Percentiles rank a stretch among this genome's conserved stretches.
These are phyloP conservation scores for Microdochium nivale DNA, from an alignment of 2,329 filamentous ascomycete species.

Conservation along the genomic window DNA sequence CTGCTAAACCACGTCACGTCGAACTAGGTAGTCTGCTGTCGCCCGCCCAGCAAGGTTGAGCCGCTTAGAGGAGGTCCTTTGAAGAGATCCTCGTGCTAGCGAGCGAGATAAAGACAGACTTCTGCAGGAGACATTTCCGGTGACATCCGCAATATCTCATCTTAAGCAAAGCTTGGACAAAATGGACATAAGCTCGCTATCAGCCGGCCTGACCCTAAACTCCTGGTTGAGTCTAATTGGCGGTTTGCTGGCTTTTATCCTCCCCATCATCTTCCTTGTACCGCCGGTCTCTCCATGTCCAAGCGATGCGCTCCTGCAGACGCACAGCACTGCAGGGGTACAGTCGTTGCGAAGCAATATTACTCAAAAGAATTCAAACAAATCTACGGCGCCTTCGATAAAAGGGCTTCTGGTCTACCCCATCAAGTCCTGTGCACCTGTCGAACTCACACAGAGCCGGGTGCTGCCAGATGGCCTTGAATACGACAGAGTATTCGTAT, in stretches of 20 bases:
- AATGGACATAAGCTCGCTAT: not conserved
- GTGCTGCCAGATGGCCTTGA: conserved; percentile 63
- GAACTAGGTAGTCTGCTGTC: not conserved
- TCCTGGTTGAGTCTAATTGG: conserved; percentile 11
- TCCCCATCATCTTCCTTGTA: conserved; percentile 45
- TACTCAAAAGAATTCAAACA: conserved; percentile 9
- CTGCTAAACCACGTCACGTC: no score
- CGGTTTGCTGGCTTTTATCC: conserved; percentile 34
- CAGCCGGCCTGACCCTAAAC: not conserved
- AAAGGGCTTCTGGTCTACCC: conserved; percentile 74
- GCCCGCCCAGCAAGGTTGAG: no score
- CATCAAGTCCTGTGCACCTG: conserved; percentile 70
- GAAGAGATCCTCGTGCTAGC: no score
- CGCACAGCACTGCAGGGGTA: conserved; percentile 41
- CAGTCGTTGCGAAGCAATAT: conserved; percentile 27
- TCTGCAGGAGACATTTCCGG: no score
- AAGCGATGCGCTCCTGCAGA: conserved; percentile 45
- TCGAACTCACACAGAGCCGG: conserved; percentile 59
- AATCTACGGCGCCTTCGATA: conserved; percentile 18
- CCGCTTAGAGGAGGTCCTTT: no score
- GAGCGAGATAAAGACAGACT: no score
- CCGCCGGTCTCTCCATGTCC: conserved; percentile 43
- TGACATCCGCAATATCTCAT: not conserved
- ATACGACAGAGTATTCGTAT: conserved; percentile 75
- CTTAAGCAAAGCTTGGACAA: not conserved